Evolutionary conservation across 768 basidiomycete genomes (phyloP).

Genomic region (Sarcodon sp.): DNA sequence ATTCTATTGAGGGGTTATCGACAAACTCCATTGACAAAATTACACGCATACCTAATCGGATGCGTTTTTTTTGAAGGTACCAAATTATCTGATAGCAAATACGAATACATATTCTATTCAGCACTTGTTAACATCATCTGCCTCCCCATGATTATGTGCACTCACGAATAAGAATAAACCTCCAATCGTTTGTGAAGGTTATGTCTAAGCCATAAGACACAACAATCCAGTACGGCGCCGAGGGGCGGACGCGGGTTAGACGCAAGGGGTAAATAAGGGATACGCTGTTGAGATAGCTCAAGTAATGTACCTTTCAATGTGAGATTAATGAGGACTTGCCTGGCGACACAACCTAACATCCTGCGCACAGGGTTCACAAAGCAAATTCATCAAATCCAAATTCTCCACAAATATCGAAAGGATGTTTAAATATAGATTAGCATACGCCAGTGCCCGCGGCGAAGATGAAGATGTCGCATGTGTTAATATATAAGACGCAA

Average conservation of each 20-base stretch:
- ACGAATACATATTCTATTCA: slow-evolving; percentile 37
- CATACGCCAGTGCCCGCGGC: slow-evolving; percentile 48
- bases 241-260: slow-evolving; percentile 29
- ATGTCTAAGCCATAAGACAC: slow-evolving; percentile 57
- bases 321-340: slow-evolving; percentile 20
- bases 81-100: slow-evolving; percentile 42
- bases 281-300: slow-evolving; percentile 21
- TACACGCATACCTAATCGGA: slow-evolving; percentile 35
- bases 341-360: slow-evolving; percentile 50
- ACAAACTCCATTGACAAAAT: neutral
- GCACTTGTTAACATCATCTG: neutral
- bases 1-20: slow-evolving; percentile 26
- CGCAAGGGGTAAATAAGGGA: slow-evolving; percentile 34
- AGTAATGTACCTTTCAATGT: neutral
- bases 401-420: slow-evolving; percentile 40
- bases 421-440: slow-evolving; percentile 40
- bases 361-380: slow-evolving; percentile 27
- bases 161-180: slow-evolving; percentile 43
- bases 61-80: slow-evolving; percentile 38
- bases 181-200: slow-evolving; percentile 55
- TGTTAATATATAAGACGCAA: slow-evolving; percentile 54
- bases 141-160: neutral
- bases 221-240: slow-evolving; percentile 55
- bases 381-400: slow-evolving; percentile 27
- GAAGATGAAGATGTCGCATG: slow-evolving; percentile 54